These are phyloP conservation scores for Tieghemostelium lacteum DNA, from an alignment of 78 protist species.

Conservation along the genomic window DNA sequence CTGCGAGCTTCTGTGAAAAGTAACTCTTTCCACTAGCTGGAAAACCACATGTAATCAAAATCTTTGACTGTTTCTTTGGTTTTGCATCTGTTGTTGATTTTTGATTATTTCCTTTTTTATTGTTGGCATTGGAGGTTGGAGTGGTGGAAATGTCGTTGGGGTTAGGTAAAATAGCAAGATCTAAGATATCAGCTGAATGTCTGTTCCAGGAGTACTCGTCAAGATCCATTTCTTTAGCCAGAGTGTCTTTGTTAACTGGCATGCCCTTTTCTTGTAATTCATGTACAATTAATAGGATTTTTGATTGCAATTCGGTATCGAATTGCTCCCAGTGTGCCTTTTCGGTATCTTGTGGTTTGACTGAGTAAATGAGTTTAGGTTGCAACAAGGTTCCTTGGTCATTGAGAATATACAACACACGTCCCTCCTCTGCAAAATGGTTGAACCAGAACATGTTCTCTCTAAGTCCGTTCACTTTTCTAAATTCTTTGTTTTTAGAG, in stretches of 20 bases:
- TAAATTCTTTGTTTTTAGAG: conserved; percentile 1
- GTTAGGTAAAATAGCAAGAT: conserved; percentile 18
- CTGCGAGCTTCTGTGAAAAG: neutral
- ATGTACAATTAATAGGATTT: conserved; percentile 4
- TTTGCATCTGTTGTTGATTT: neutral
- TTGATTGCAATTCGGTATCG: conserved; percentile 30
- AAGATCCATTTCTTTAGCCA: conserved; percentile 8
- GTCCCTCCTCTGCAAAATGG: conserved; percentile 42
- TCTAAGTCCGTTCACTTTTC: conserved; percentile 15
- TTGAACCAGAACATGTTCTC: conserved; percentile 57
- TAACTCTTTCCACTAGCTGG: conserved; percentile 70
- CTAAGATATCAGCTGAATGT: conserved; percentile 15
- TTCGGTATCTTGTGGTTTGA: conserved; percentile 52
- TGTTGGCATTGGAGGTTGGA: neutral
- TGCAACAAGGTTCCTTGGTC: neutral
- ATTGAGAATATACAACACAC: conserved; percentile 36
- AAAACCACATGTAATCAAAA: conserved; percentile 39
- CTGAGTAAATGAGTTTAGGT: conserved; percentile 1
- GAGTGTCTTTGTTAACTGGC: conserved; percentile 12
- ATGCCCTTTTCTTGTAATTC: conserved; percentile 22
- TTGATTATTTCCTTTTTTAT: neutral
- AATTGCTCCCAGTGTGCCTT: conserved; percentile 68
- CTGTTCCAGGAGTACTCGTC: conserved; percentile 30
- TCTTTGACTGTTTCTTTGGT: neutral
- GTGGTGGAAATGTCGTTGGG: neutral